Percentiles rank a stretch among this genome's conserved stretches.
Evolutionary conservation across 73 alveolate genomes (phyloP).

Genomic region (Stentor coeruleus): DNA sequence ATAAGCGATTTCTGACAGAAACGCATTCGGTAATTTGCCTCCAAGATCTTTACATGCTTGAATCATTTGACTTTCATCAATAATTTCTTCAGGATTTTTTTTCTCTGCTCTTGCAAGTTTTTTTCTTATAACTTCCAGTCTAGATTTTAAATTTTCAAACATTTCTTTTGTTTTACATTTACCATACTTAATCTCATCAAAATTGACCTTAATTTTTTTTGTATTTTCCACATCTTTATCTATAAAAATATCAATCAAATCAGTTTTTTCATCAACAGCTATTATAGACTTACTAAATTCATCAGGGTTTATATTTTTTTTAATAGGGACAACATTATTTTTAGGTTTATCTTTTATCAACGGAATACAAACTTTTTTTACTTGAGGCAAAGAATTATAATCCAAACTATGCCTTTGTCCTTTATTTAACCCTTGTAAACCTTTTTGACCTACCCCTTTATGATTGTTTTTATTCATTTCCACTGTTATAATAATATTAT

Average conservation of each 20-base stretch:
- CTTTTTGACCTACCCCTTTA: too few relatives aligned
- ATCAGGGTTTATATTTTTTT: too few relatives aligned
- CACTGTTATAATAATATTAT: background rate
- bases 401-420: background rate
- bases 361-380: too few relatives aligned
- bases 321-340: background rate
- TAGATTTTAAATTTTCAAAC: background rate
- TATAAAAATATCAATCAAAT: too few relatives aligned
- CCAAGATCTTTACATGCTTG: background rate
- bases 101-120: background rate
- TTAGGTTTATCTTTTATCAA: too few relatives aligned
- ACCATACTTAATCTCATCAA: background rate
- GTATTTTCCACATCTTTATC: too few relatives aligned
- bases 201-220: background rate
- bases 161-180: conserved; percentile 2
- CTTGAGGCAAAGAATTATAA: background rate
- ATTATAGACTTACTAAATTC: too few relatives aligned
- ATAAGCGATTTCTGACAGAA: too few relatives aligned
- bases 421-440: background rate
- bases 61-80: background rate
- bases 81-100: background rate
- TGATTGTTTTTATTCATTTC: background rate
- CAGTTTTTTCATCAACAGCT: too few relatives aligned
- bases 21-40: too few relatives aligned
- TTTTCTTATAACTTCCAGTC: conserved; percentile 2